phyloP scores from a whole-genome alignment of 192 early-diverging fungal species.

The Jimgerdemannia flammicorona region DNA sequence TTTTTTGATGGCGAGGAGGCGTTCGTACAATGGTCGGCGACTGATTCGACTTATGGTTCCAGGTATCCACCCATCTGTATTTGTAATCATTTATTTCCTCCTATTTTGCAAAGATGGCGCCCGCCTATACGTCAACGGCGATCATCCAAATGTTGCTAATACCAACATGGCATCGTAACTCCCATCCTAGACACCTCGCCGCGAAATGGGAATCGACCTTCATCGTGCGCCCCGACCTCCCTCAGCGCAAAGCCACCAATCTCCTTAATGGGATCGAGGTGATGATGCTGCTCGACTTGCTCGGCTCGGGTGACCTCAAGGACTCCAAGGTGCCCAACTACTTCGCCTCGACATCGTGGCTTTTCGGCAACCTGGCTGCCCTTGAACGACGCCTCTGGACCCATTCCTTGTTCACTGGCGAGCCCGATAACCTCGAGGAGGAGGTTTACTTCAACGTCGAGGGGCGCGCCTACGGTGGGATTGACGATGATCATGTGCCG shows the following conservation, averaged over 20 bases:
- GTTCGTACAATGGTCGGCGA: conserved; percentile 65
- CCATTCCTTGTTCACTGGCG: conserved; percentile 12
- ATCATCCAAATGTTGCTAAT: too few species aligned
- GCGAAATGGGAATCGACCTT: conserved; percentile 62
- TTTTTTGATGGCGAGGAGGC: conserved; percentile 99
- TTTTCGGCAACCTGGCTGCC: conserved; percentile 62
- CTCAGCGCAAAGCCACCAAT: conserved; percentile 10
- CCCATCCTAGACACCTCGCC: conserved; percentile 65
- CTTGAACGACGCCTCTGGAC: conserved; percentile 66
- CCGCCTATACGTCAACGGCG: too few species aligned
- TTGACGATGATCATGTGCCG: conserved; percentile 89
- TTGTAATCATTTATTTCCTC: not conserved
- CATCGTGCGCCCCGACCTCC: conserved; percentile 20
- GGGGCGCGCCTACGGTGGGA: conserved; percentile 23
- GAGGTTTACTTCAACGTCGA: conserved; percentile 25
- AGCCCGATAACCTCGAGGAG: conserved; percentile 13
- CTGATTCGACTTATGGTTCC: conserved; percentile 90
- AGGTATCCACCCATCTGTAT: not conserved
- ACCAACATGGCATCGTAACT: too few species aligned
- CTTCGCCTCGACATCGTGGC: conserved; percentile 60
- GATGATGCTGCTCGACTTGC: conserved; percentile 84
- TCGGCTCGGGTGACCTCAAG: conserved; percentile 56
- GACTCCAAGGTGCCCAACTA: conserved; percentile 50
- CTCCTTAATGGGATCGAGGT: conserved; percentile 74
- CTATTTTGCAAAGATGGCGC: too few species aligned